Evolutionary conservation across 805 yeast genomes (phyloP), one percentile per base, ranked within the genome.

Genomic region (Danielia oregonensis): DNA sequence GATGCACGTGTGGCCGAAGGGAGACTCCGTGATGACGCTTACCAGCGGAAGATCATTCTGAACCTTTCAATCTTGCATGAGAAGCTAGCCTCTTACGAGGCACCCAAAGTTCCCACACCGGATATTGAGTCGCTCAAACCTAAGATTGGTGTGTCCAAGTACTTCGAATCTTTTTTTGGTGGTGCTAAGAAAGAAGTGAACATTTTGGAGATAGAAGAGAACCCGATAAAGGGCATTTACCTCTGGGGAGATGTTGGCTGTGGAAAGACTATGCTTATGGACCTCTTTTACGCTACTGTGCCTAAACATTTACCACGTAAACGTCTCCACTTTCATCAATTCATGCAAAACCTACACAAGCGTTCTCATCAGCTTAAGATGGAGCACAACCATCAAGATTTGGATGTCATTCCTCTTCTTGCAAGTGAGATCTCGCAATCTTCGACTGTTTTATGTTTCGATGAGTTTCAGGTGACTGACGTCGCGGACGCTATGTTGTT

Each of bases 251-350:
- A 93, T 58, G 98, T 93, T 27, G 98, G 98, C 2, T 89, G 97
- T 60, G 98, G 98, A 4, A 91, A 93, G 55, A 93, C 98, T 6
- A 91, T 93, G 97, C 68, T 93, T 40, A 91, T 93, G 97, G 97
- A 93, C 59, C 68, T 93, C 46, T 93, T 93, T 52, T 93, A 89
- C 61, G 68, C 76, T 14, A 86, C 96, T 0, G 74, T 91, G 12
- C 97, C 97, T 0, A 33, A 60, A 0, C 86, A 83, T 54, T 65
- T 93, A 39, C 74, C 91, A 9, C 87, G 88, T 52, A 74, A 70
- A 48, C 72, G 98, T 44, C 69, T 91, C 30, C 98, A 93, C 59
- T 93, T 93, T 69, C 98, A 93, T 60, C 95, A 88, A 48, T 93
- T 93, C 59, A 93, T 93, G 97, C 97, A 93, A 56, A 76, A 79